Evolutionary conservation across 106 monocot species (phyloP), one percentile per base, ranked within the genome.

Genomic region (Allium sativum): DNA sequence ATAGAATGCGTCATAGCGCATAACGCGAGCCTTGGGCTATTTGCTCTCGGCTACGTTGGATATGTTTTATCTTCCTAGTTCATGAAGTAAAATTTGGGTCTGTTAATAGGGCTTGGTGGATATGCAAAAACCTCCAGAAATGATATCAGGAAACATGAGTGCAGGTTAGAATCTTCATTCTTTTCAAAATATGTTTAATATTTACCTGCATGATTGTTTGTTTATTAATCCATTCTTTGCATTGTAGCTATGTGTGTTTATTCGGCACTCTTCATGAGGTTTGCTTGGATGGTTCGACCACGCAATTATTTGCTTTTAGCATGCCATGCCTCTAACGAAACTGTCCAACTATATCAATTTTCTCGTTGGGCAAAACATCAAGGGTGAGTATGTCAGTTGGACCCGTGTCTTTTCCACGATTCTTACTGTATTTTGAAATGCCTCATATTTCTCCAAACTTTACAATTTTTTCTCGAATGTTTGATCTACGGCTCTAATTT

Each of bases 201-300:
- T 31, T 31, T 31, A 31, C 31, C 2, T 31, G 5, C 5, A 31
- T 31, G 31, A 31, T 31, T 31, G 5, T 51, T 9, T n/a, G n/a
- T 19, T 58, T 14, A 10, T 55, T 18, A 47, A 31, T 40, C 62
- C 43, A 12, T 46, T 15, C 55, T 64, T 22, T 19, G 70, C 40
- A 43, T 12, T 76, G 70, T 77, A 93, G 93, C 66, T 47, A 93
- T 93, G 93, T 93, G 93, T 47, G 68, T 98, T 6, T 98, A 92
- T 64, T 98, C 96, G 3, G 91, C 75, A 48, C 88, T 98, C 19
- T 98, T 98, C 73, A 98, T 98, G 91, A 91, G 96, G 54, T 98
- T 98, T 68, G 96, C 96, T 8, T 98, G 96, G 96, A 98, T 98
- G 96, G 88, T 98, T 40, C 87, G 85, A 50, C 96, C 96, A n/a